phyloP scores from a whole-genome alignment of 2,329 filamentous ascomycete genomes.

The Zalaria obscura region DNA sequence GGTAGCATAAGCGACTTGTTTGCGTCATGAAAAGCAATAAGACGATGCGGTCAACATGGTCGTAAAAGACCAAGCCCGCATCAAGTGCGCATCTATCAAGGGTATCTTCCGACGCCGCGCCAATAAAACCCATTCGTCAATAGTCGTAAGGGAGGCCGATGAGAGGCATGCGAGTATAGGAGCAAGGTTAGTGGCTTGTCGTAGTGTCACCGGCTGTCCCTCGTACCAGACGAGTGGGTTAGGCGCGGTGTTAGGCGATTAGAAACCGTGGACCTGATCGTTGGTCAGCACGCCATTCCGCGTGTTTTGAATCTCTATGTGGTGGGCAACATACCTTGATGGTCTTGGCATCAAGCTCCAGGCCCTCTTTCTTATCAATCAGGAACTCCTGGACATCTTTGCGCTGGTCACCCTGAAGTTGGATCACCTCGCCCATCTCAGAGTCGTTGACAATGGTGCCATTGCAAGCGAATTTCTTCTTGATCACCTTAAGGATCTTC shows the following conservation, averaged over 20 bases:
- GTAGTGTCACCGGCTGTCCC: constrained; percentile 7
- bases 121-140: constrained; percentile 5
- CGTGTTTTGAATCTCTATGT: too few relatives aligned
- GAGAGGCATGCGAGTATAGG: background rate
- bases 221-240: constrained; percentile 8
- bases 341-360: constrained; percentile 88
- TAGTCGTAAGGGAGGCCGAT: constrained; percentile 7
- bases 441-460: constrained; percentile 93
- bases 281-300: constrained; percentile 3
- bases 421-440: constrained; percentile 98
- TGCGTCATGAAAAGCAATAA: too few relatives aligned
- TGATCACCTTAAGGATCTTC: constrained; percentile 99
- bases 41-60: too few relatives aligned
- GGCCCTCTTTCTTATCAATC: constrained; percentile 85
- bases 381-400: constrained; percentile 98
- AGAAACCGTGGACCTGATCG: constrained; percentile 47
- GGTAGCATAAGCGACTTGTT: too few relatives aligned
- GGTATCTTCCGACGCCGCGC: constrained; percentile 5
- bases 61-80: too few relatives aligned
- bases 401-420: constrained; percentile 98
- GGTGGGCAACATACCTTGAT: constrained; percentile 56
- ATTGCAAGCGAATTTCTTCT: constrained; percentile 99
- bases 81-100: background rate
- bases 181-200: constrained; percentile 1
- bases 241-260: constrained; percentile 28